phyloP scores from a whole-genome alignment of 805 yeast species.

The Metschnikowia matae region DNA sequence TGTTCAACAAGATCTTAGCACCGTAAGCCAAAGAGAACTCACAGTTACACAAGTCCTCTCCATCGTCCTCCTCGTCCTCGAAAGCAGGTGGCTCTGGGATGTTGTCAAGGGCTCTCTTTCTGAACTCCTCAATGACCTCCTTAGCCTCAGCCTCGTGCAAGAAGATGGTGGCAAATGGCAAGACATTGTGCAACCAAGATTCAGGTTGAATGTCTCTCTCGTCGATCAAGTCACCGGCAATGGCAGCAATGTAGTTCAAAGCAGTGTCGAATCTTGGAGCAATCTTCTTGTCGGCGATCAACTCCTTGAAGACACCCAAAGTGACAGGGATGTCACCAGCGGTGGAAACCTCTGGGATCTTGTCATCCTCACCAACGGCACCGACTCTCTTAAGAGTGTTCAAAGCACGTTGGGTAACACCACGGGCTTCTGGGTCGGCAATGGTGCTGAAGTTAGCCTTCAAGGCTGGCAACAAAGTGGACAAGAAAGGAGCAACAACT shows the following conservation, averaged over 20 bases:
- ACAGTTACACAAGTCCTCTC: constrained; percentile 99
- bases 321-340: constrained; percentile 97
- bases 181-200: constrained; percentile 83
- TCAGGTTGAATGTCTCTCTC: constrained; percentile 90
- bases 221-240: constrained; percentile 98
- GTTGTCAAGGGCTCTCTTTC: constrained; percentile 96
- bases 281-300: constrained; percentile 63
- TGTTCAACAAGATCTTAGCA: constrained; percentile 99
- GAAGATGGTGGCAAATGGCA: constrained; percentile 95
- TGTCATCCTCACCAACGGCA: constrained; percentile 86
- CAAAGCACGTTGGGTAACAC: constrained; percentile 94
- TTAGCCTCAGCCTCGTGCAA: constrained; percentile 90
- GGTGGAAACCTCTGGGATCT: constrained; percentile 93
- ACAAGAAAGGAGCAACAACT: constrained; percentile 99
- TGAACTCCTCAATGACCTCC: constrained; percentile 87
- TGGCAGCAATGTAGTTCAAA: constrained; percentile 81
- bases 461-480: constrained; percentile 92
- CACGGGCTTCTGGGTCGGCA: constrained; percentile 99
- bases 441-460: constrained; percentile 90
- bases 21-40: constrained; percentile 99
- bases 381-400: constrained; percentile 98
- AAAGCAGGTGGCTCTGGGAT: constrained; percentile 93
- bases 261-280: constrained; percentile 78
- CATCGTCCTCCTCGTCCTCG: constrained; percentile 97
- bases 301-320: constrained; percentile 70